These are phyloP conservation scores for Fusarium circinatum DNA, from an alignment of 2,329 filamentous ascomycete species.

Conservation along the genomic window DNA sequence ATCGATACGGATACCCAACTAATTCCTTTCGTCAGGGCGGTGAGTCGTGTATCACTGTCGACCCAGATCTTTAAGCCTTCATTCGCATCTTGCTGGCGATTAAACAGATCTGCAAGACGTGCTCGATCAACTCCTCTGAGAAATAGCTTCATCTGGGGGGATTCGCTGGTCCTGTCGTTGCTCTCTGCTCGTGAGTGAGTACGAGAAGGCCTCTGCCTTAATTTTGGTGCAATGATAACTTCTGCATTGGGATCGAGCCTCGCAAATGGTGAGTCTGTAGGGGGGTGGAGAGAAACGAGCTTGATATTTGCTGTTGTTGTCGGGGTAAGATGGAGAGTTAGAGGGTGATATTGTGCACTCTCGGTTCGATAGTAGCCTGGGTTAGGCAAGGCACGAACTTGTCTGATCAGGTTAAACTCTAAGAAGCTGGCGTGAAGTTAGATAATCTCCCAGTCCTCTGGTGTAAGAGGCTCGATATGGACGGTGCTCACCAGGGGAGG, in stretches of 20 bases:
- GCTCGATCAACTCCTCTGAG: background rate
- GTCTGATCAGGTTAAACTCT: constrained; percentile 90
- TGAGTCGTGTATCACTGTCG: background rate
- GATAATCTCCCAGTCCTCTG: constrained; percentile 99
- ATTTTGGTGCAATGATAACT: constrained; percentile 96
- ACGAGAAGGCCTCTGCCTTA: constrained; percentile 70
- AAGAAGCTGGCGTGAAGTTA: constrained; percentile 96
- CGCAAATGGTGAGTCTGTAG: constrained; percentile 79
- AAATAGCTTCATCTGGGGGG: background rate
- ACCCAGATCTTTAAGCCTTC: background rate
- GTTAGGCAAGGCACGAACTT: constrained; percentile 95
- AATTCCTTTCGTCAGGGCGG: background rate
- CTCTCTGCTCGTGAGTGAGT: background rate
- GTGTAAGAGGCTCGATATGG: constrained; percentile 94
- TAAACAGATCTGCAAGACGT: background rate
- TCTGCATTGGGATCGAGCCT: constrained; percentile 95
- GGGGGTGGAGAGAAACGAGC: constrained; percentile 79
- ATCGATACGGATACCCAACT: background rate
- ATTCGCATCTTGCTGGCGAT: background rate
- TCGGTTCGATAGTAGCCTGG: constrained; percentile 54
- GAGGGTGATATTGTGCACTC: background rate
- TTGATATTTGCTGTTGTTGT: constrained; percentile 94
- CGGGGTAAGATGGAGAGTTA: constrained; percentile 83
- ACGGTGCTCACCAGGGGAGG: constrained; percentile 91
- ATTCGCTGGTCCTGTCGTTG: background rate